Percentiles rank a stretch among this genome's conserved stretches.
Evolutionary conservation across 768 basidiomycete genomes (phyloP).

Genomic region (Amanita inopinata): DNA sequence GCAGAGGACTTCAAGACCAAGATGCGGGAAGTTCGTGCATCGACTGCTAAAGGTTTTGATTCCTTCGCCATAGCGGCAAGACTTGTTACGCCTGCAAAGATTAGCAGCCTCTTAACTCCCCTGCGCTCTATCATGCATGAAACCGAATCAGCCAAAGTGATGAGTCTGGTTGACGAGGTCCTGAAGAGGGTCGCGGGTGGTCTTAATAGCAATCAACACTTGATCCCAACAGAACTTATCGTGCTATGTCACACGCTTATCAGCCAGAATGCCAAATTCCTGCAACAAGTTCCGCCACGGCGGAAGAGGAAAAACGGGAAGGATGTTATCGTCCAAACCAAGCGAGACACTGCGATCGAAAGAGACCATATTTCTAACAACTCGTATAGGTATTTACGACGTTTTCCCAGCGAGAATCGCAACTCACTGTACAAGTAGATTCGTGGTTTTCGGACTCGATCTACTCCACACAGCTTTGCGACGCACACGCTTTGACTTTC

Average conservation of each 20-base stretch:
- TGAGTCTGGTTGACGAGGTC: slow-evolving; percentile 83
- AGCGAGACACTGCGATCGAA: slow-evolving; percentile 47
- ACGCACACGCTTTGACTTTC: slow-evolving; percentile 79
- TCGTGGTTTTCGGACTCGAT: slow-evolving; percentile 87
- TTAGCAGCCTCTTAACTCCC: slow-evolving; percentile 70
- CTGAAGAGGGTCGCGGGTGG: slow-evolving; percentile 76
- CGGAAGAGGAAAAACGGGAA: slow-evolving; percentile 31
- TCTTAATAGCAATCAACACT: slow-evolving; percentile 70
- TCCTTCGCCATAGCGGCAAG: slow-evolving; percentile 77
- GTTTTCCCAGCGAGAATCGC: neutral
- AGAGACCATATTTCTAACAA: slow-evolving; percentile 75
- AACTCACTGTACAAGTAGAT: slow-evolving; percentile 33
- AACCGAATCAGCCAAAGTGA: slow-evolving; percentile 69
- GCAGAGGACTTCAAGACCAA: slow-evolving; percentile 91
- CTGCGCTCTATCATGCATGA: slow-evolving; percentile 78
- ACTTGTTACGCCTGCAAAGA: slow-evolving; percentile 63
- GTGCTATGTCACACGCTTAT: slow-evolving; percentile 83
- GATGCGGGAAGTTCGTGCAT: slow-evolving; percentile 83
- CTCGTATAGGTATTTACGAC: slow-evolving; percentile 61
- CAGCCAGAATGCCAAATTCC: slow-evolving; percentile 82
- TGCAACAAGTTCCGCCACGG: slow-evolving; percentile 46
- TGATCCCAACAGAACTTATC: slow-evolving; percentile 62
- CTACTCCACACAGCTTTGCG: slow-evolving; percentile 82
- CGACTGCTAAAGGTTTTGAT: slow-evolving; percentile 77
- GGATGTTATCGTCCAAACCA: slow-evolving; percentile 68